phyloP scores from a whole-genome alignment of 2,329 filamentous ascomycete species.

The Fusarium sp. region DNA sequence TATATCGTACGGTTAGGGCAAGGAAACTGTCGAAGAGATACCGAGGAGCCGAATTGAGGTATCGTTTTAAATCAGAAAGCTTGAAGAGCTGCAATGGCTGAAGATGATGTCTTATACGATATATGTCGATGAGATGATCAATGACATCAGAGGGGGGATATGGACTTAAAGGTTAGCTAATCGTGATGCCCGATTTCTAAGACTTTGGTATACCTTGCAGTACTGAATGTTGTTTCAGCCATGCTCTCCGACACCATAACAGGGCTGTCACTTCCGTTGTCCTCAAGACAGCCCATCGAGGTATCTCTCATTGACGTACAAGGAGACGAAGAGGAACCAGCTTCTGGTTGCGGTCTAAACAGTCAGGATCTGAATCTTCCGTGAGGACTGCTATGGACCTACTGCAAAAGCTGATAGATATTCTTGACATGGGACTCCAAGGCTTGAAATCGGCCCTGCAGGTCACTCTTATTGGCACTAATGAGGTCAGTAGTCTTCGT shows the following conservation, averaged over 20 bases:
- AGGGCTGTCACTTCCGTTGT: not conserved
- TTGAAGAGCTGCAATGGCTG: constrained; percentile 13
- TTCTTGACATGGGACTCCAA: constrained; percentile 9
- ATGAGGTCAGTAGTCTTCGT: not conserved
- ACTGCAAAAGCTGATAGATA: constrained; percentile 12
- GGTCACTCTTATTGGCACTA: not conserved
- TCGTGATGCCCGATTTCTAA: rapidly evolving
- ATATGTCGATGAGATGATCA: constrained; percentile 10
- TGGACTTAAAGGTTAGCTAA: not conserved
- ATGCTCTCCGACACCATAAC: not conserved
- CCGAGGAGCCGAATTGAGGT: not conserved
- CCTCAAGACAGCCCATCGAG: not conserved
- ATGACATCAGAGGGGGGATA: not conserved
- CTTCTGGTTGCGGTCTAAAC: not conserved
- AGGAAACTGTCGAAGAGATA: constrained; percentile 11
- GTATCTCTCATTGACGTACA: not conserved
- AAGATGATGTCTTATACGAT: constrained; percentile 4
- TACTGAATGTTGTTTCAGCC: not conserved
- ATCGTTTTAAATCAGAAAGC: not conserved
- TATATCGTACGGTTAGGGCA: not conserved
- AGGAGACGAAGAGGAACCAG: not conserved
- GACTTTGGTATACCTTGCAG: not conserved
- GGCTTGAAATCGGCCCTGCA: not conserved
- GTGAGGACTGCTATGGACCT: rapidly evolving
- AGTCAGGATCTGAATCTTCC: not conserved